Conservation (phyloP, 2,329 filamentous ascomycete species). For the Colletotrichum liriopes region DNA sequence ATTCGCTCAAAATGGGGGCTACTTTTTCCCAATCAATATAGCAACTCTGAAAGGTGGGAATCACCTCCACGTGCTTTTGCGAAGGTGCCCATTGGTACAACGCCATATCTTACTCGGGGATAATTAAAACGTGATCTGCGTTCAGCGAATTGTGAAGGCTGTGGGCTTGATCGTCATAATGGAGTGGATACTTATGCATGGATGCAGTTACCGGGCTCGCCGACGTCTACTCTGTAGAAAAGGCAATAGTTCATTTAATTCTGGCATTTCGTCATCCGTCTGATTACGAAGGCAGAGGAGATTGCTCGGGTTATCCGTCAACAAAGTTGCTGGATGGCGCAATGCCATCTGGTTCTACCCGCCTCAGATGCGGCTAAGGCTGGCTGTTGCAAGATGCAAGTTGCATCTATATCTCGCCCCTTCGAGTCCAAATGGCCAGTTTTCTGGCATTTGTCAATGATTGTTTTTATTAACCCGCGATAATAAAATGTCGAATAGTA, state of each 20-base stretch:
- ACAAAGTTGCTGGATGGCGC: neutral
- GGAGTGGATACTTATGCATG: neutral
- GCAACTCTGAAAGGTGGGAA: neutral
- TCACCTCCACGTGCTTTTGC: neutral
- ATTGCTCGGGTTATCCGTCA: neutral
- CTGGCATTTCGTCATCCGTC: neutral
- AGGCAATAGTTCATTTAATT: neutral
- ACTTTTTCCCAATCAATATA: neutral
- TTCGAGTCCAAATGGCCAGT: too few species aligned
- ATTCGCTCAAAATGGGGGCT: too few species aligned
- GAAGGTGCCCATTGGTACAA: neutral
- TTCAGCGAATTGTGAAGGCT: neutral
- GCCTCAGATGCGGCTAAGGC: neutral
- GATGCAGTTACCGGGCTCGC: neutral
- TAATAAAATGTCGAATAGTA: too few species aligned
- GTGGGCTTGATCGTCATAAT: neutral
- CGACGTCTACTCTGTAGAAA: neutral
- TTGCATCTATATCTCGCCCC: too few species aligned
- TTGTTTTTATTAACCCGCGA: too few species aligned
- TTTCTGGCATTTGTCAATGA: too few species aligned
- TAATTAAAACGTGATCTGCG: neutral
- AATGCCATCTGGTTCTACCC: neutral
- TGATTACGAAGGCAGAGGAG: neutral
- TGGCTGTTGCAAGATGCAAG: too few species aligned
- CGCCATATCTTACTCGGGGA: neutral